Conservation (phyloP, 1,284 basidiomycete species). For the Heterobasidion irregulare region DNA sequence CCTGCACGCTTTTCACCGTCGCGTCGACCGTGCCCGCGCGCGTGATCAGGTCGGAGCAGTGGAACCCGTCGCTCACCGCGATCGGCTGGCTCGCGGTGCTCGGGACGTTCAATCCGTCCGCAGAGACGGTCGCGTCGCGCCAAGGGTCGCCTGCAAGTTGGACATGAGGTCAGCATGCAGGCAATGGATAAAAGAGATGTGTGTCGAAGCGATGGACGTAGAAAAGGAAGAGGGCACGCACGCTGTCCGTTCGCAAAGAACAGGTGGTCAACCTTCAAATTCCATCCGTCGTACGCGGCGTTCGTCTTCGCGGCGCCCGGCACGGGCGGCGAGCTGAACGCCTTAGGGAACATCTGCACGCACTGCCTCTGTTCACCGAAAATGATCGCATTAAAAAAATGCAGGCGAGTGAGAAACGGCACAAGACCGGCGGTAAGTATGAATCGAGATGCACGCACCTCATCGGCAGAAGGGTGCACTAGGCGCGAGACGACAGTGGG, state of each 20-base stretch:
- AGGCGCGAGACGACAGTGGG: conserved; percentile 54
- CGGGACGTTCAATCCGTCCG: conserved; percentile 28
- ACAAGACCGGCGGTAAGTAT: neutral
- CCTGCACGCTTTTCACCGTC: conserved; percentile 46
- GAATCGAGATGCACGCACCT: conserved; percentile 15
- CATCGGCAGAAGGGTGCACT: conserved; percentile 47
- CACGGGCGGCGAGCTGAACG: conserved; percentile 33
- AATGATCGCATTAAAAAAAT: neutral
- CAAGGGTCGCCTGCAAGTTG: conserved; percentile 56
- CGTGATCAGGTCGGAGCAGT: conserved; percentile 51
- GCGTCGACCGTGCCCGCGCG: conserved; percentile 34
- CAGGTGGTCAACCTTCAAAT: conserved; percentile 43
- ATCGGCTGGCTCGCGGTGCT: conserved; percentile 51
- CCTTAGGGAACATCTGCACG: conserved; percentile 46
- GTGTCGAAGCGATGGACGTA: neutral
- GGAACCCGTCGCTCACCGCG: conserved; percentile 51
- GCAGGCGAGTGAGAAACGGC: neutral
- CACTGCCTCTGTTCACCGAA: conserved; percentile 45
- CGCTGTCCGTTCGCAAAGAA: conserved; percentile 66
- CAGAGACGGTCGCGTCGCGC: conserved; percentile 61
- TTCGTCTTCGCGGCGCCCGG: conserved; percentile 37
- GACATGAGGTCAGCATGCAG: neutral
- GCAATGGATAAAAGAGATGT: neutral
- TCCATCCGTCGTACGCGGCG: conserved; percentile 50
- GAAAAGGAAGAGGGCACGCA: conserved; percentile 23